A percentile compares a stretch with the other conserved stretches of the same genome.
Evolutionary conservation across 352 stramenopile genomes (phyloP).

Genomic region (Globisporangium alternatum): DNA sequence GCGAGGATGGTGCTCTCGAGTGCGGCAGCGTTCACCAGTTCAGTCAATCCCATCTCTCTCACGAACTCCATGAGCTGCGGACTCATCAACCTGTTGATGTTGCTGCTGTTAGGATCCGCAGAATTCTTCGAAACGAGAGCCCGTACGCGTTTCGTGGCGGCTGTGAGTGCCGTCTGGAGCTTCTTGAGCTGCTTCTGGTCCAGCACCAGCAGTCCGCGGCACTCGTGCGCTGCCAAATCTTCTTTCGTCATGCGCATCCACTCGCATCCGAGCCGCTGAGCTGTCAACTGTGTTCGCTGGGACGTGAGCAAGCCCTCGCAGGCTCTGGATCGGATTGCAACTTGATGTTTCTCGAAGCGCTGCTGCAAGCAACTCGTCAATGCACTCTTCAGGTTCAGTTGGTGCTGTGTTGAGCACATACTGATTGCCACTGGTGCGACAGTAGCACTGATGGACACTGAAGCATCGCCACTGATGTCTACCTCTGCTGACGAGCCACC

Average conservation of each 20-base stretch:
- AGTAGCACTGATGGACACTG: background rate
- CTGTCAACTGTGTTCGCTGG: background rate
- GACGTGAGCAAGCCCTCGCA: slow-evolving; percentile 6
- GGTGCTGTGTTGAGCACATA: background rate
- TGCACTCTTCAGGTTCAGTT: slow-evolving; percentile 2
- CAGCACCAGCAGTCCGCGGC: slow-evolving; percentile 42
- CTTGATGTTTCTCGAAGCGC: slow-evolving; percentile 47
- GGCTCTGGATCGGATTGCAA: slow-evolving; percentile 22
- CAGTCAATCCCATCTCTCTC: slow-evolving; percentile 22
- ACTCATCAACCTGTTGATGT: slow-evolving; percentile 8
- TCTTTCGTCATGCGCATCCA: slow-evolving; percentile 59
- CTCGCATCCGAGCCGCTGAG: slow-evolving; percentile 19
- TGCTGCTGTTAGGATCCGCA: background rate
- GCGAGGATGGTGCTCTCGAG: background rate
- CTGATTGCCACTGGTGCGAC: background rate
- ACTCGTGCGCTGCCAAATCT: slow-evolving; percentile 38
- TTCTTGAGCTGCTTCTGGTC: slow-evolving; percentile 34
- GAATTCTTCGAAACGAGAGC: slow-evolving; percentile 10
- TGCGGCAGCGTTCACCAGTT: background rate
- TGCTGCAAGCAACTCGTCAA: slow-evolving; percentile 16
- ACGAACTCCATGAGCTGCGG: slow-evolving; percentile 34
- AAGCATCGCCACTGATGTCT: background rate
- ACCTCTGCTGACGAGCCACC: background rate
- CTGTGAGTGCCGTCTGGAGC: slow-evolving; percentile 22
- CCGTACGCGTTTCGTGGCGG: slow-evolving; percentile 17